phyloP scores from a whole-genome alignment of 768 basidiomycete genomes.

The Dendrothele bispora region DNA sequence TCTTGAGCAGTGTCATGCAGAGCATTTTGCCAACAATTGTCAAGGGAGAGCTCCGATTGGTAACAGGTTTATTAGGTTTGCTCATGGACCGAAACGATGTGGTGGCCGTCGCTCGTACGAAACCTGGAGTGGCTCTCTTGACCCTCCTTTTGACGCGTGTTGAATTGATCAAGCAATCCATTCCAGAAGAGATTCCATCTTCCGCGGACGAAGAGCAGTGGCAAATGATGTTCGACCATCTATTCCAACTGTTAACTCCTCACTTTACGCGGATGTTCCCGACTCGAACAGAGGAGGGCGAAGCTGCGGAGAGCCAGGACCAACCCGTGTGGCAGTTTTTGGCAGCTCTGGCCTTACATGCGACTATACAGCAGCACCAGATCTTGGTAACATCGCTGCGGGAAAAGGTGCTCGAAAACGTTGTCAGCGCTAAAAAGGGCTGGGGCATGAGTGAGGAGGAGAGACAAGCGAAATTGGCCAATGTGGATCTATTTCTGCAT shows the following conservation, averaged over 20 bases:
- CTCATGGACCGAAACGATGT: slow-evolving; percentile 80
- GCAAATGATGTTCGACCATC: slow-evolving; percentile 85
- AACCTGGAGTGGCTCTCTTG: slow-evolving; percentile 92
- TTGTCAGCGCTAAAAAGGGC: slow-evolving; percentile 75
- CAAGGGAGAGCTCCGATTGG: slow-evolving; percentile 74
- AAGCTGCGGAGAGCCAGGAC: slow-evolving; percentile 67
- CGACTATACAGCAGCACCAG: slow-evolving; percentile 85
- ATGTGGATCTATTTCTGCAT: slow-evolving; percentile 90
- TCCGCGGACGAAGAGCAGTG: slow-evolving; percentile 80
- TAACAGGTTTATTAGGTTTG: slow-evolving; percentile 84
- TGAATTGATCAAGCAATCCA: slow-evolving; percentile 84
- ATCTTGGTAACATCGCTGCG: slow-evolving; percentile 80
- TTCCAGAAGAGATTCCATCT: slow-evolving; percentile 56
- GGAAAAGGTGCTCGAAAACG: slow-evolving; percentile 93
- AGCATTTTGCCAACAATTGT: slow-evolving; percentile 83
- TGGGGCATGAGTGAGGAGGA: slow-evolving; percentile 74
- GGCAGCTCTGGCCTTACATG: slow-evolving; percentile 83
- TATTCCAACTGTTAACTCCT: slow-evolving; percentile 78
- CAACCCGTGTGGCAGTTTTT: slow-evolving; percentile 96
- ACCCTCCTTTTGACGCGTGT: slow-evolving; percentile 91
- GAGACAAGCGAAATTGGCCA: slow-evolving; percentile 75
- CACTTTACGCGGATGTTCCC: slow-evolving; percentile 86
- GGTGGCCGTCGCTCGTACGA: slow-evolving; percentile 70
- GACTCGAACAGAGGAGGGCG: slow-evolving; percentile 52
- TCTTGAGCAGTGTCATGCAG: slow-evolving; percentile 83